These are phyloP conservation scores for Penicillium vulpinum DNA, from an alignment of 2,329 filamentous ascomycete genomes.

Conservation along the genomic window DNA sequence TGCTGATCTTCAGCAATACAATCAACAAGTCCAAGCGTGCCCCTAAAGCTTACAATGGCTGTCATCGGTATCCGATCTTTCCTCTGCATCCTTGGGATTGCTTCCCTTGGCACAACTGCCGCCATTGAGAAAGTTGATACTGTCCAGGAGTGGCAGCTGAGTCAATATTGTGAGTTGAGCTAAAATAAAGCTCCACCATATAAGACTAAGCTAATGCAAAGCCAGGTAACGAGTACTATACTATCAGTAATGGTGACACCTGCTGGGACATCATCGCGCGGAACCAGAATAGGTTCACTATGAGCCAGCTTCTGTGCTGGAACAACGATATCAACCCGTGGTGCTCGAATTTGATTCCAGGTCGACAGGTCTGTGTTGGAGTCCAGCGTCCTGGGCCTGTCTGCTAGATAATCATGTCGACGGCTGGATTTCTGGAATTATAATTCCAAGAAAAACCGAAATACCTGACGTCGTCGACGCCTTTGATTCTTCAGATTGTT, in stretches of 20 bases:
- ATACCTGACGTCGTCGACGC: neutral
- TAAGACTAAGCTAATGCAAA: neutral
- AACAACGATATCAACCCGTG: slow-evolving; percentile 24
- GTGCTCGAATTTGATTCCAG: slow-evolving; percentile 26
- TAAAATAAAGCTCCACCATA: neutral
- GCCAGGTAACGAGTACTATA: slow-evolving; percentile 19
- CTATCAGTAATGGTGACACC: slow-evolving; percentile 20
- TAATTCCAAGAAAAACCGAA: neutral
- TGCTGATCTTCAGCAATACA: neutral
- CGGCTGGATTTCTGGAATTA: neutral
- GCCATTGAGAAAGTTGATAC: neutral
- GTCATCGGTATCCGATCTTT: neutral
- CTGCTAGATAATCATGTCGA: neutral
- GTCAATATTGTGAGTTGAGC: neutral
- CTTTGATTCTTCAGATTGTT: neutral
- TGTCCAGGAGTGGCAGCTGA: neutral
- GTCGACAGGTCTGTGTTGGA: slow-evolving; percentile 21
- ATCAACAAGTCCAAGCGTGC: neutral
- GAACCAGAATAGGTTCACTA: slow-evolving; percentile 19
- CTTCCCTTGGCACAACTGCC: neutral
- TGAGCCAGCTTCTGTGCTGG: slow-evolving; percentile 25
- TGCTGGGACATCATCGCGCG: slow-evolving; percentile 26
- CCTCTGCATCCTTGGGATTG: slow-evolving; percentile 1
- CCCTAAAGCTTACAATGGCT: neutral
- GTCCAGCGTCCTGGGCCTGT: slow-evolving; percentile 8